These are phyloP conservation scores for Hypoxylon sp. DNA, from an alignment of 2,329 filamentous ascomycete genomes.

Conservation along the genomic window DNA sequence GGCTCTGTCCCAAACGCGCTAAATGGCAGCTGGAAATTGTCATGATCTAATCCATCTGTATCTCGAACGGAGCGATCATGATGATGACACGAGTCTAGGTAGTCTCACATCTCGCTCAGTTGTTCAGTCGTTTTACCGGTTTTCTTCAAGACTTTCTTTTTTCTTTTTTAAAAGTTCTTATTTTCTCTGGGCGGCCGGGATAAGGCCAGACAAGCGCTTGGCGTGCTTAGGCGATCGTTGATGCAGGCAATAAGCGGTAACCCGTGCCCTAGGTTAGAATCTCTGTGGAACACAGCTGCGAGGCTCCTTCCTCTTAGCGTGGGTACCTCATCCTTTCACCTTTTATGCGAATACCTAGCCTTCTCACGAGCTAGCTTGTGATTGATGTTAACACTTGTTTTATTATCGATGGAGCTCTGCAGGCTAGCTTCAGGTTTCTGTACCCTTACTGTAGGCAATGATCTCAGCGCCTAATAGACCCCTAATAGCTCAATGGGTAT, in stretches of 20 bases:
- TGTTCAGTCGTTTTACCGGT: no score
- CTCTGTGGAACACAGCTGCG: constrained; percentile 24
- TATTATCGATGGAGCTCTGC: constrained; percentile 3
- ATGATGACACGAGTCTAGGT: constrained; percentile 30
- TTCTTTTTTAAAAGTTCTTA: constrained; percentile 6
- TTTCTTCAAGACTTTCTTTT: constrained; percentile 4
- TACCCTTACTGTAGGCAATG: constrained; percentile 26
- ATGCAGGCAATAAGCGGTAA: constrained; percentile 35
- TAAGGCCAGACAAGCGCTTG: constrained; percentile 14
- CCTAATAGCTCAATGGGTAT: constrained; percentile 8
- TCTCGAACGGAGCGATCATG: constrained; percentile 21
- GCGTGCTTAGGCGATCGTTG: constrained; percentile 21
- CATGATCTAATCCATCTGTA: constrained; percentile 32
- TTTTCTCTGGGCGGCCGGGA: not conserved
- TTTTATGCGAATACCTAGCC: constrained; percentile 20
- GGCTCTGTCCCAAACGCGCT: constrained; percentile 38
- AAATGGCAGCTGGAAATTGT: constrained; percentile 28
- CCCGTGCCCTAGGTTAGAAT: constrained; percentile 27
- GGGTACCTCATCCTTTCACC: constrained; percentile 25
- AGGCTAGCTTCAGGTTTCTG: constrained; percentile 13
- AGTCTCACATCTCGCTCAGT: not conserved
- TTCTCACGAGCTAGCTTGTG: not conserved
- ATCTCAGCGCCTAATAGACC: not conserved
- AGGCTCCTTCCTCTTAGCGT: constrained; percentile 30
- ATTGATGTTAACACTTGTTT: constrained; percentile 9